Percentiles rank a stretch among this genome's conserved stretches.
Evolutionary conservation across 2,329 filamentous ascomycete species (phyloP).

Genomic region (Claviceps pusilla): DNA sequence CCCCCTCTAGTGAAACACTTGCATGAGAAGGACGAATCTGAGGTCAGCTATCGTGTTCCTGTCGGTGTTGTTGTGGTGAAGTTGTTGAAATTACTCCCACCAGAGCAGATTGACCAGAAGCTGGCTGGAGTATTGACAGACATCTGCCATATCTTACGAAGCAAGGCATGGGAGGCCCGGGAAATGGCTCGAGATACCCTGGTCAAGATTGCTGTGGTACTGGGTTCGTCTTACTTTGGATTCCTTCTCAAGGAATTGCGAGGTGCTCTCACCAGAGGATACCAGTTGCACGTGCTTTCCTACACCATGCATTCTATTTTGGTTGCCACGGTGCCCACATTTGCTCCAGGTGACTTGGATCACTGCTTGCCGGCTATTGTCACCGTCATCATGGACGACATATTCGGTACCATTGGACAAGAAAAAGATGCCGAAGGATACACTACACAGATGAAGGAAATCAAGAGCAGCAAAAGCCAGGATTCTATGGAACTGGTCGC

Average conservation of each 20-base stretch:
- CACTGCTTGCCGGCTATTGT: slow-evolving; percentile 71
- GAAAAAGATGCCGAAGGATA: slow-evolving; percentile 97
- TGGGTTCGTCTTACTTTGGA: slow-evolving; percentile 71
- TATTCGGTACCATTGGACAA: slow-evolving; percentile 80
- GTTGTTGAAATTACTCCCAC: slow-evolving; percentile 64
- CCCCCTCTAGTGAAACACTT: slow-evolving; percentile 71
- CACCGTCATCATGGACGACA: slow-evolving; percentile 87
- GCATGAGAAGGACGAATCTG: slow-evolving; percentile 86
- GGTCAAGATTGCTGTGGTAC: slow-evolving; percentile 62
- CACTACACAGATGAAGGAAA: slow-evolving; percentile 87
- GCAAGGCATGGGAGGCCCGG: slow-evolving; percentile 72
- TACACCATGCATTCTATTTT: slow-evolving; percentile 90
- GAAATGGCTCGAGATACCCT: slow-evolving; percentile 85
- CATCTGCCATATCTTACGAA: slow-evolving; percentile 82
- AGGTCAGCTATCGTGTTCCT: slow-evolving; percentile 82
- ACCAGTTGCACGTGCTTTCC: slow-evolving; percentile 87
- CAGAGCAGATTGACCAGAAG: slow-evolving; percentile 54
- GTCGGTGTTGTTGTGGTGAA: slow-evolving; percentile 82
- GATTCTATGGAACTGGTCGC: slow-evolving; percentile 93
- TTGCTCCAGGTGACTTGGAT: slow-evolving; percentile 71
- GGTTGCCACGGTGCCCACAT: slow-evolving; percentile 55
- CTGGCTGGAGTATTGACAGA: slow-evolving; percentile 78
- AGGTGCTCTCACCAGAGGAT: slow-evolving; percentile 67
- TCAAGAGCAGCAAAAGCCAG: slow-evolving; percentile 95
- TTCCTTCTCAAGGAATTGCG: slow-evolving; percentile 89